Percentiles rank a stretch among this genome's conserved stretches.
These are phyloP conservation scores for Capsella rubella DNA, from an alignment of 441 rosid species.

Conservation along the genomic window DNA sequence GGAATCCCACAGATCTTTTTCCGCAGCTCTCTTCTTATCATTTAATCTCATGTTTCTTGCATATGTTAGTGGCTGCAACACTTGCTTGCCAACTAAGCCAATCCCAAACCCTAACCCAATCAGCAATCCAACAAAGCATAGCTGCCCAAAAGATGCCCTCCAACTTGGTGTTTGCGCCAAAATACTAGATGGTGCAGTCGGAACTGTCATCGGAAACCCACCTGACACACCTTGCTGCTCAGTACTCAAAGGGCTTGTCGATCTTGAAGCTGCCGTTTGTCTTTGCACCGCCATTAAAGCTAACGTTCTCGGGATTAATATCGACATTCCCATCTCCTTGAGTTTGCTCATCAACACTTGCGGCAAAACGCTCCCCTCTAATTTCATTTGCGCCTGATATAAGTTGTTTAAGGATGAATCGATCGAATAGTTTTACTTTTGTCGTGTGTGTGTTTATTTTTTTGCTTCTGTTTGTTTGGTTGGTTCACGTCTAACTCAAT, in stretches of 20 bases:
- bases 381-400: slow-evolving; percentile 62
- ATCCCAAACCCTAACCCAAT: slow-evolving; percentile 47
- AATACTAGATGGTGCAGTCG: slow-evolving; percentile 56
- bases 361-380: slow-evolving; percentile 70
- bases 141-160: slow-evolving; percentile 69
- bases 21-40: slow-evolving; percentile 46
- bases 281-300: slow-evolving; percentile 84
- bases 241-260: slow-evolving; percentile 58
- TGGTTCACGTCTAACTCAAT: background rate
- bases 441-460: background rate
- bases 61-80: slow-evolving; percentile 53
- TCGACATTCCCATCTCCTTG: slow-evolving; percentile 65
- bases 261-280: slow-evolving; percentile 75
- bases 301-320: slow-evolving; percentile 66
- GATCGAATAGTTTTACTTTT: background rate
- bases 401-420: background rate
- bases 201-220: slow-evolving; percentile 57
- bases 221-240: slow-evolving; percentile 70
- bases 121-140: slow-evolving; percentile 38
- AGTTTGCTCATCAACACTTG: slow-evolving; percentile 70
- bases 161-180: slow-evolving; percentile 67
- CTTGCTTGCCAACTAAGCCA: slow-evolving; percentile 54
- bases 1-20: slow-evolving; percentile 41
- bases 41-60: slow-evolving; percentile 50
- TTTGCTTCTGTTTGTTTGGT: slow-evolving; percentile 21